These are phyloP conservation scores for Debaryomyces coudertii DNA, from an alignment of 1,139 yeast genomes.

Conservation along the genomic window DNA sequence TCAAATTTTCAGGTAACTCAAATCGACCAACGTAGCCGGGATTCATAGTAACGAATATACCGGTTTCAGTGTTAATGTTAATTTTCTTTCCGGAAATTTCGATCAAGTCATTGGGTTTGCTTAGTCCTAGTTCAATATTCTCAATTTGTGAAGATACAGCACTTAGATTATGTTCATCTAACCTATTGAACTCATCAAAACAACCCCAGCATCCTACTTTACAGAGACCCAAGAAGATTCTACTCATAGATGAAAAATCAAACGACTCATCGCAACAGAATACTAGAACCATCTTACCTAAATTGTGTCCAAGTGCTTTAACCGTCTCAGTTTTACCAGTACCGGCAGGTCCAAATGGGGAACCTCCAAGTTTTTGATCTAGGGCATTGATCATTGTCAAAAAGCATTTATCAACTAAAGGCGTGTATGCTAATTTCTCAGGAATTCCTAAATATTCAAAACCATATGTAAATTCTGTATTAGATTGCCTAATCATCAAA, in stretches of 20 bases:
- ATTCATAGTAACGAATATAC: constrained; percentile 88
- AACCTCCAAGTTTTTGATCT: constrained; percentile 78
- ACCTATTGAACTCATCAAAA: constrained; percentile 91
- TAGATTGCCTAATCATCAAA: constrained; percentile 58
- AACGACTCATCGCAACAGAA: constrained; percentile 92
- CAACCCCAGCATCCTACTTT: constrained; percentile 94
- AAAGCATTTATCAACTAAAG: constrained; percentile 67
- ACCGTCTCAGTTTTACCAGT: constrained; percentile 95
- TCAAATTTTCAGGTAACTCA: constrained; percentile 82
- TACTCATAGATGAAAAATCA: constrained; percentile 78
- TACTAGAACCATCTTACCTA: constrained; percentile 83
- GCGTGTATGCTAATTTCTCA: constrained; percentile 77
- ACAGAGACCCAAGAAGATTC: constrained; percentile 81
- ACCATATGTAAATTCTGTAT: constrained; percentile 62
- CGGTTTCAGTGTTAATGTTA: constrained; percentile 56
- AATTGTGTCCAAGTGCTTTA: constrained; percentile 77
- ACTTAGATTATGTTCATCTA: constrained; percentile 71
- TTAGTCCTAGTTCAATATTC: constrained; percentile 61
- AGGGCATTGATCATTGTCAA: constrained; percentile 76
- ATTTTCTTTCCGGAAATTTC: constrained; percentile 53
- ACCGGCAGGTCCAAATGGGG: constrained; percentile 97
- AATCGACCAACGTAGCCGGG: constrained; percentile 88
- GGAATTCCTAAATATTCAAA: constrained; percentile 83
- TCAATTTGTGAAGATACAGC: constrained; percentile 87
- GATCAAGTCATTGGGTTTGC: constrained; percentile 26